Evolutionary conservation across 1,284 basidiomycete genomes (phyloP).

Genomic region (Apiotrichum siamense): DNA sequence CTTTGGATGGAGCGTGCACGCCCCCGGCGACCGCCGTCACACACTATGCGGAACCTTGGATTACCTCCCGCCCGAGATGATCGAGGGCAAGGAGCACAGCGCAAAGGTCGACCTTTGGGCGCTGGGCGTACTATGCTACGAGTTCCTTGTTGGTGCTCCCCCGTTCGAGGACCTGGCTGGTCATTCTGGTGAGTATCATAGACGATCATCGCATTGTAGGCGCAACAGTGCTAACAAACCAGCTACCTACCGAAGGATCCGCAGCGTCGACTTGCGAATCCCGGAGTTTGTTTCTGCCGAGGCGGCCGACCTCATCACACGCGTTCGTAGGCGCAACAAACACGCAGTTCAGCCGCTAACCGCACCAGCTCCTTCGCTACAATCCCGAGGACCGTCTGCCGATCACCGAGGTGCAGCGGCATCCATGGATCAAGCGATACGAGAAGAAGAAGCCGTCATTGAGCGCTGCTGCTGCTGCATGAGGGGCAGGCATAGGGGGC

Average conservation of each 20-base stretch:
- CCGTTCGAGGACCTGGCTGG: conserved; percentile 84
- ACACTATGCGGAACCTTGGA: conserved; percentile 94
- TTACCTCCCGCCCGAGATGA: conserved; percentile 98
- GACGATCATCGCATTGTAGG: too few relatives aligned
- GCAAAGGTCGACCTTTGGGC: conserved; percentile 78
- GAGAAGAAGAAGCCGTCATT: conserved; percentile 35
- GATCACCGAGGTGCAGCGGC: conserved; percentile 69
- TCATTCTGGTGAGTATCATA: conserved; percentile 55
- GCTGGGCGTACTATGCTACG: conserved; percentile 89
- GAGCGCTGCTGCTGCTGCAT: conserved; percentile 12
- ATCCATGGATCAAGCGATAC: conserved; percentile 91
- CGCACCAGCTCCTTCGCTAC: conserved; percentile 74
- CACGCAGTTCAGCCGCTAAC: too few relatives aligned
- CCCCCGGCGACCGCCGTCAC: conserved; percentile 78
- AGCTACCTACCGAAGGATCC: conserved; percentile 78
- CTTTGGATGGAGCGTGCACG: conserved; percentile 99
- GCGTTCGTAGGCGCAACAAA: too few relatives aligned
- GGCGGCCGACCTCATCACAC: conserved; percentile 61
- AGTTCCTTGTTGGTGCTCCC: conserved; percentile 85
- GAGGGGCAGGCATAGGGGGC: too few relatives aligned
- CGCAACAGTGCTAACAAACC: neutral
- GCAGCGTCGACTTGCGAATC: conserved; percentile 65
- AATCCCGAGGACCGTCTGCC: conserved; percentile 77
- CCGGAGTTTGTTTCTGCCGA: conserved; percentile 61
- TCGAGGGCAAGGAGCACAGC: conserved; percentile 61